Evolutionary conservation across 495 filamentous ascomycete genomes (phyloP), one percentile per base, ranked within the genome.

Genomic region (Aspergillus leporis): DNA sequence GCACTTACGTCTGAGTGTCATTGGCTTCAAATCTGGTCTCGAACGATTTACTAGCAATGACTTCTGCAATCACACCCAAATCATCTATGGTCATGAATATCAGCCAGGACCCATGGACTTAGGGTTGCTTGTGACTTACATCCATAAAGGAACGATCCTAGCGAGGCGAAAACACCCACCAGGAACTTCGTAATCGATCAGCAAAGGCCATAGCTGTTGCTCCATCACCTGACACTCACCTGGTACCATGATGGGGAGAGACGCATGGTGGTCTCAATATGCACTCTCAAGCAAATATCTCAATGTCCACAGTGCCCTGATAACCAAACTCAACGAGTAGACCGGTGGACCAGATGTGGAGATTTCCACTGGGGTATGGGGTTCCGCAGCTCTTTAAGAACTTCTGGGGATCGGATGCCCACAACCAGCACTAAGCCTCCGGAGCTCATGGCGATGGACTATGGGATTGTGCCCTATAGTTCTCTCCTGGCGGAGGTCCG

Each of bases 121-220:
- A 73, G 9, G 14, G 22, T n/a, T 14, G 28, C 0, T 23, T 3
- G 32, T 16, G 43, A 69, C 74, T 40, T 59, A 77, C 74, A 84
- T 62, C 84, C 85, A 67, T 75, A 87, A 28, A 85, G 78, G 58
- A 86, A 79, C 18, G 82, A 85, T 49, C 84, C 84, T 32, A 86
- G 70, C 6, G 83, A 85, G 69, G 84, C 84, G 67, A 87, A 87
- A 41, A 86, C 76, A 70, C 82, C 80, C 19, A 86, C 80, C 58
- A 86, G 76, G 65, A 85, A 84, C 81, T 86, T 53, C 22, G 43
- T 68, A 55, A 40, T 1, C 16, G 40, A 12, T 62, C 47, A 69
- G 60, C 69, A 61, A 54, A 58, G 53, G n/a, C 16, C n/a, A 36
- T 34, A 49, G 13, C 19, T 22, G 21, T 30, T 36, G 10, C 28